Evolutionary conservation across 1,284 basidiomycete genomes (phyloP).

Genomic region (Inonotus hispidus): DNA sequence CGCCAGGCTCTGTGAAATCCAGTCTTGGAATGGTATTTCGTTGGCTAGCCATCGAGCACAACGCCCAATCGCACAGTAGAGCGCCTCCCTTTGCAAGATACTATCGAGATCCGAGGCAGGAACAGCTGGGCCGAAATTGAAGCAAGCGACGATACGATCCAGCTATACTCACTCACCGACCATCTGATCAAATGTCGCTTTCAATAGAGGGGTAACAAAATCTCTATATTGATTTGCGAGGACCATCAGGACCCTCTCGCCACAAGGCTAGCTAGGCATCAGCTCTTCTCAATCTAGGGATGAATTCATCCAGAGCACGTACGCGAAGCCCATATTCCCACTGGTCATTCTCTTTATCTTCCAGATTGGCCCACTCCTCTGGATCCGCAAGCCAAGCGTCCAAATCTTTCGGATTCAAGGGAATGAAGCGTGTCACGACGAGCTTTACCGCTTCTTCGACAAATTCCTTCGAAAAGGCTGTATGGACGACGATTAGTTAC

Average conservation of each 20-base stretch:
- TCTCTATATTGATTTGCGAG: conserved; percentile 70
- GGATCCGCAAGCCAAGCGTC: conserved; percentile 79
- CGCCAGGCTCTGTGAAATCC: conserved; percentile 55
- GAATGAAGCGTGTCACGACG: conserved; percentile 78
- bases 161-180: conserved; percentile 40
- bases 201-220: conserved; percentile 69
- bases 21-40: conserved; percentile 59
- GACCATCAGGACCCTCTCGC: conserved; percentile 81
- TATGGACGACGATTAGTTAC: conserved; percentile 1
- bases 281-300: neutral
- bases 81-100: conserved; percentile 77
- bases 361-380: conserved; percentile 84
- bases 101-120: conserved; percentile 51
- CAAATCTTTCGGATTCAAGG: conserved; percentile 72
- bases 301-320: conserved; percentile 25
- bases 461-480: conserved; percentile 71
- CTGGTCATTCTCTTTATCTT: conserved; percentile 80
- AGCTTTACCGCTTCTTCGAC: conserved; percentile 75
- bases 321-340: conserved; percentile 89
- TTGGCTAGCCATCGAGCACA: conserved; percentile 66
- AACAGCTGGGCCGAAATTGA: conserved; percentile 37
- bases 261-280: conserved; percentile 61
- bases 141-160: conserved; percentile 3
- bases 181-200: conserved; percentile 48
- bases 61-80: conserved; percentile 85